Conservation (phyloP, 1,284 basidiomycete genomes). For the Ceratobasidium sp. region DNA sequence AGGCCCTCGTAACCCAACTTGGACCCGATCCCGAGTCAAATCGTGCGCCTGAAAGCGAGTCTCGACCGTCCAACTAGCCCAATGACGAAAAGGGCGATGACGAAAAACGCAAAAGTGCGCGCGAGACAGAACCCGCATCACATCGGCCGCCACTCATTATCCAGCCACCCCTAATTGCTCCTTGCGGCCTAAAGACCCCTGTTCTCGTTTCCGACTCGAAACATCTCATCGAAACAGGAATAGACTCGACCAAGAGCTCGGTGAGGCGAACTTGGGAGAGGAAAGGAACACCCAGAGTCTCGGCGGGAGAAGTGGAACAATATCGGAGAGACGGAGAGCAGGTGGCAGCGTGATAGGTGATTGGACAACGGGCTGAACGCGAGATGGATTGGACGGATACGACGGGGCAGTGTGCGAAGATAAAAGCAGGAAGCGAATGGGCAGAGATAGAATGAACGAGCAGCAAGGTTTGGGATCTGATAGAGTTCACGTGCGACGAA, state of each 20-base stretch:
- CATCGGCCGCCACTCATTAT: background rate
- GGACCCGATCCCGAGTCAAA: background rate
- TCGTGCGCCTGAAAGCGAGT: too few species aligned
- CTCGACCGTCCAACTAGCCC: background rate
- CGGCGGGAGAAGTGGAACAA: slow-evolving; percentile 8
- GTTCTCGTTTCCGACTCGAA: too few species aligned
- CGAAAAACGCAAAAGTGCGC: background rate
- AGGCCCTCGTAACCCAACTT: background rate
- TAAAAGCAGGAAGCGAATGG: background rate
- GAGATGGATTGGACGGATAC: background rate
- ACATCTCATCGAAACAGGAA: background rate
- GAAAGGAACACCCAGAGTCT: background rate
- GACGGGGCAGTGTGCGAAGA: background rate
- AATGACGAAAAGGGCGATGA: slow-evolving; percentile 24
- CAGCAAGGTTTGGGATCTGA: too few species aligned
- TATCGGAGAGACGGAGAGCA: slow-evolving; percentile 23
- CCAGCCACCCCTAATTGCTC: too few species aligned
- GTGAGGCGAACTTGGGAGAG: too few species aligned
- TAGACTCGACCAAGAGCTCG: too few species aligned
- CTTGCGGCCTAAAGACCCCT: too few species aligned
- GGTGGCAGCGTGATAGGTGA: slow-evolving; percentile 6
- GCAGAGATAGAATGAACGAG: background rate
- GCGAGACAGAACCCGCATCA: background rate
- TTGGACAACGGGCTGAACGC: background rate
- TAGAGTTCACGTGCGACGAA: too few species aligned